Base-by-base conservation (phyloP, 2,329 filamentous ascomycete species). In the Xenosphaeropsis pyriputrescens region DNA sequence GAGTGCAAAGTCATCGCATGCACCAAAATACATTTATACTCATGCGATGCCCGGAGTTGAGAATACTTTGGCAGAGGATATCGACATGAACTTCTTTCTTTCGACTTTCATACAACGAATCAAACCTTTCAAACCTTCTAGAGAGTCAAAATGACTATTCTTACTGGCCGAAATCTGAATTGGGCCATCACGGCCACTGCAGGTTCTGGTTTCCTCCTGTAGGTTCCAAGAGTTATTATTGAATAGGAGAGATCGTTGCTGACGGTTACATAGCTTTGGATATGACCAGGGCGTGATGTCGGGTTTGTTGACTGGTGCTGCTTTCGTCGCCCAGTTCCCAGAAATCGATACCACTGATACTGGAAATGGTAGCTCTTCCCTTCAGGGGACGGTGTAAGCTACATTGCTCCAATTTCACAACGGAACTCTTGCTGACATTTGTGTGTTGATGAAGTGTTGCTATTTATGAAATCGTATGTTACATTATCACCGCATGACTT, bases 281-380 rank as follows among this genome's bases (percentile, higher is more conserved):
- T 71, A 70, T 75, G 79, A 83, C 54, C 76, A 81, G 57, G 74
- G 79, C 52, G 78, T 84, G 12, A 83, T 80, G 69, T 79, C 75
- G 32, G 75, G 75, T 41, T 72, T 86, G 44, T 59, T 86, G 38
- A 84, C 79, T 2, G 65, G 85, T 44, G 57, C 65, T 16, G 65
- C 65, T 9, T 82, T 80, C 45, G 59, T 72, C 2, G 46, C 54
- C 2, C 54, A 58, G 12, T 74, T 74, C 44, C 70, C 68, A 0
- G 47, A 57, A 18, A 68, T 72, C 42, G 64, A 72, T 26, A 26
- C 22, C 22, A 26, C 55, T 2, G 43, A 50, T 0, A 42, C 43
- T 5, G 53, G 51, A 2, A 40, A 50, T 35, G 60, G 61, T 2
- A 63, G 59, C 36, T 57, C 61, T 2, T 61, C 60, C 5, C 46